Base-by-base conservation (phyloP, 108 stramenopile species). In the Hondaea fermentalgiana region DNA sequence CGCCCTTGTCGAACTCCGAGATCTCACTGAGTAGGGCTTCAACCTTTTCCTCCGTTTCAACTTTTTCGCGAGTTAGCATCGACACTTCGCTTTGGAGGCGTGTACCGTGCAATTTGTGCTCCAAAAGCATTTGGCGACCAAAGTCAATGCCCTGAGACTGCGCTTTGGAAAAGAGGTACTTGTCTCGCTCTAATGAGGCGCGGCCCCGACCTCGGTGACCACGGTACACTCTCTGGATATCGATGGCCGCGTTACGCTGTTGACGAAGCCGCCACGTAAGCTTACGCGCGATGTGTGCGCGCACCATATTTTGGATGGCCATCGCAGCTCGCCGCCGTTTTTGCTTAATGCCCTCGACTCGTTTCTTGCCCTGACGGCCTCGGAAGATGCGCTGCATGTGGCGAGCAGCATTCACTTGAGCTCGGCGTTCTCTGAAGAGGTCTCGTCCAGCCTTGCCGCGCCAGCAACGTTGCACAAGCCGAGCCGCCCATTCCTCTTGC, bases 101-200 rank as follows among this genome's bases (percentile, higher is more conserved):
- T n/a, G 96, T 96, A 21, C 95, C 96, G 87, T 96, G 96, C 21
- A 96, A 93, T 88, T 96, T 96, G 93, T 97, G 96, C 90, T 97
- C 96, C 35, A 95, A 91, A 47, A 97, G 93, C 94, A 97, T 95
- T 92, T 97, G 96, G 19, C 96, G 93, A 21, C 96, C 96, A 53
- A 96, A 91, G 88, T 96, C 96, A 87, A 97, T 96, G 43, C 96
- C 96, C 90, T 93, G 95, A 59, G 89, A 95, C 91, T 97, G 96
- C 43, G 92, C 93, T 58, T 95, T 94, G 44, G 93, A 93, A 87
- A 97, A 97, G 47, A 96, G 92, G 90, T 95, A 97, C 90, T 95
- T 95, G 87, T 96, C 96, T 28, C 96, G 90, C 92, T 97, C 96
- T 19, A 91, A 72, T 5, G 58, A 89, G 3, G 96, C 96, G 44